A percentile compares a stretch with the other conserved stretches of the same genome.
Evolutionary conservation across 2,329 filamentous ascomycete species (phyloP).

Genomic region (Diaporthe citri): DNA sequence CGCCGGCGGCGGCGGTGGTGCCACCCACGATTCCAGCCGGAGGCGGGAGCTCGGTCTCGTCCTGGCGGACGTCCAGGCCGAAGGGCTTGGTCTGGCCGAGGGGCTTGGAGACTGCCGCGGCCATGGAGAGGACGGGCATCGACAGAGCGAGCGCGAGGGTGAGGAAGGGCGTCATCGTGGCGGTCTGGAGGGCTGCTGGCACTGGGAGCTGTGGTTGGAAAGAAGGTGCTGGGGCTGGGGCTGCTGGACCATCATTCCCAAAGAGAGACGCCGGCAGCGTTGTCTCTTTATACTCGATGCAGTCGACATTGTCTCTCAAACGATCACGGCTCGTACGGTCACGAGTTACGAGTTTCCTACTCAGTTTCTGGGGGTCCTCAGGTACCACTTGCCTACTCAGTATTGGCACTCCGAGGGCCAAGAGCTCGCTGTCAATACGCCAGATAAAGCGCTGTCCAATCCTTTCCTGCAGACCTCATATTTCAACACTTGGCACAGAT

Average conservation of each 20-base stretch:
- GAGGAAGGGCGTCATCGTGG: slow-evolving; percentile 37
- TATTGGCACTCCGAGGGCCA: slow-evolving; percentile 29
- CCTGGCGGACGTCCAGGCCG: slow-evolving; percentile 21
- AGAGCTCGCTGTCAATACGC: slow-evolving; percentile 12
- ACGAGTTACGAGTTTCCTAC: not conserved
- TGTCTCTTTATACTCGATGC: slow-evolving; percentile 20
- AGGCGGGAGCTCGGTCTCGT: not conserved
- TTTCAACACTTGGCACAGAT: slow-evolving; percentile 3
- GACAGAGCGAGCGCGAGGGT: slow-evolving; percentile 30
- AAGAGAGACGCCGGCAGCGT: not conserved
- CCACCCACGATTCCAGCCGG: slow-evolving; percentile 5
- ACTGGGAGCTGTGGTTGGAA: slow-evolving; percentile 22
- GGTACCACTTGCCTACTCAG: slow-evolving; percentile 36
- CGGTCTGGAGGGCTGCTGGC: slow-evolving; percentile 25
- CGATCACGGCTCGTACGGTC: not conserved
- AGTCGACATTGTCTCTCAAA: not conserved
- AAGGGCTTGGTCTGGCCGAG: slow-evolving; percentile 25
- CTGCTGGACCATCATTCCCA: slow-evolving; percentile 5
- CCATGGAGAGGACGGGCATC: slow-evolving; percentile 32
- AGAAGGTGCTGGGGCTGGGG: slow-evolving; percentile 11
- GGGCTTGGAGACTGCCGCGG: slow-evolving; percentile 31
- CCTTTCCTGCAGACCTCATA: not conserved
- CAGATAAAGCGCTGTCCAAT: slow-evolving; percentile 32
- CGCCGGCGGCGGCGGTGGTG: slow-evolving; percentile 40
- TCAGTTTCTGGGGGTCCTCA: not conserved